These are phyloP conservation scores for Geotrichum phurueaensis DNA, from an alignment of 1,139 yeast species.

Conservation along the genomic window DNA sequence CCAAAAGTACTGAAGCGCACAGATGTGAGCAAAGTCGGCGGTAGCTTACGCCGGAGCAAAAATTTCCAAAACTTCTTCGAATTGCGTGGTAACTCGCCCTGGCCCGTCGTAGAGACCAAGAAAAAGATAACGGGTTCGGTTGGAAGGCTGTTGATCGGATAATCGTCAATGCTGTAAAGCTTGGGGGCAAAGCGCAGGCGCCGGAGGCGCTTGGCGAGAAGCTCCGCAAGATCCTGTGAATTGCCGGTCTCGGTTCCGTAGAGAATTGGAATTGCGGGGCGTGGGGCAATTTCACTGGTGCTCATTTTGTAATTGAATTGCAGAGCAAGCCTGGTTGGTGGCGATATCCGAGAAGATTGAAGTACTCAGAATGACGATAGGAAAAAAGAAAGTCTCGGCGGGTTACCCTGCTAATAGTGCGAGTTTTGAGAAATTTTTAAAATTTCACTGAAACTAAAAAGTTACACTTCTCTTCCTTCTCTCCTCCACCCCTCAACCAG, in stretches of 20 bases:
- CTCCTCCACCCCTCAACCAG: not conserved
- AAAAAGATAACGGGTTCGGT: slow-evolving; percentile 52
- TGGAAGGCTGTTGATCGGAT: slow-evolving; percentile 37
- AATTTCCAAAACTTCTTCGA: slow-evolving; percentile 68
- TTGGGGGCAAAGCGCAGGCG: slow-evolving; percentile 50
- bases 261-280: slow-evolving; percentile 40
- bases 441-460: not conserved
- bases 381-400: not conserved
- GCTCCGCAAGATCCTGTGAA: slow-evolving; percentile 76
- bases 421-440: not conserved
- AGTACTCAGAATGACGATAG: not conserved
- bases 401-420: not conserved
- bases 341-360: not conserved
- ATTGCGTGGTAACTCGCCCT: slow-evolving; percentile 86
- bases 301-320: not conserved
- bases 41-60: slow-evolving; percentile 61
- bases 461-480: not conserved
- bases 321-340: not conserved
- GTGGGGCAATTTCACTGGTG: not conserved
- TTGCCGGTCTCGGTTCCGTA: slow-evolving; percentile 95
- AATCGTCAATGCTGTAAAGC: slow-evolving; percentile 51
- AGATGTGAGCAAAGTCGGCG: slow-evolving; percentile 51
- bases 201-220: slow-evolving; percentile 52
- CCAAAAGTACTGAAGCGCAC: slow-evolving; percentile 72
- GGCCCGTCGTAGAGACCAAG: slow-evolving; percentile 88